Evolutionary conservation across 2,329 filamentous ascomycete species (phyloP).

Genomic region (Fusarium sororula): DNA sequence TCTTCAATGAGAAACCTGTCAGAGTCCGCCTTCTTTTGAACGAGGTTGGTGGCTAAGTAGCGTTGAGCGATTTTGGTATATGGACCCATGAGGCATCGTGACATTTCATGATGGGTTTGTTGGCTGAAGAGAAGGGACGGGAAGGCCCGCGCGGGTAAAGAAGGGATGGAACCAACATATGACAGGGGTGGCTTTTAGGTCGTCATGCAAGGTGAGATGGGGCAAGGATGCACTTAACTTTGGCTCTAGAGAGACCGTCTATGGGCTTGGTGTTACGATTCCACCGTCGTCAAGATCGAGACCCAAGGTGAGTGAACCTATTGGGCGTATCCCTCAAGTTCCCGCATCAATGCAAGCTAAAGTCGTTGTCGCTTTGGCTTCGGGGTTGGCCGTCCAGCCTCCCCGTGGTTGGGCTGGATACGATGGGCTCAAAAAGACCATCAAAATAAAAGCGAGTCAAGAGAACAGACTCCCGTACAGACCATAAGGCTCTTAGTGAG

Average conservation of each 20-base stretch:
- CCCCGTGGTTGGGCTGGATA: not conserved
- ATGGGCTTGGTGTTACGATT: not conserved
- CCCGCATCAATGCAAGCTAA: not conserved
- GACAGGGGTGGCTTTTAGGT: slow-evolving; percentile 21
- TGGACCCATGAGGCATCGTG: slow-evolving; percentile 3
- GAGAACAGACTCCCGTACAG: not conserved
- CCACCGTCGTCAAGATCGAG: not conserved
- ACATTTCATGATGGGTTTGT: not conserved
- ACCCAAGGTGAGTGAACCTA: not conserved
- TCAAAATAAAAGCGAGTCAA: not conserved
- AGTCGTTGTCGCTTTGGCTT: not conserved
- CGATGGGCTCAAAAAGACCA: not conserved
- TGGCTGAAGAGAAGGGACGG: slow-evolving; percentile 27
- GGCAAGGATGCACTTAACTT: not conserved
- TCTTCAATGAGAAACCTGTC: not conserved
- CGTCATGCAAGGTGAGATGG: not conserved
- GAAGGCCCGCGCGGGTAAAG: slow-evolving; percentile 33
- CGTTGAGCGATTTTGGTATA: not conserved
- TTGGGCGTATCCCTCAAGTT: not conserved
- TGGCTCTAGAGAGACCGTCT: not conserved
- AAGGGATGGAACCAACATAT: slow-evolving; percentile 24
- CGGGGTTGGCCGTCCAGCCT: not conserved
- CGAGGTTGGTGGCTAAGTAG: not conserved
- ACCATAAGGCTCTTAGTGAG: not conserved
- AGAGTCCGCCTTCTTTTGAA: not conserved